A percentile compares a stretch with the other conserved stretches of the same genome.
phyloP scores from a whole-genome alignment of 352 stramenopile genomes.

The Globisporangium cylindrosporum region DNA sequence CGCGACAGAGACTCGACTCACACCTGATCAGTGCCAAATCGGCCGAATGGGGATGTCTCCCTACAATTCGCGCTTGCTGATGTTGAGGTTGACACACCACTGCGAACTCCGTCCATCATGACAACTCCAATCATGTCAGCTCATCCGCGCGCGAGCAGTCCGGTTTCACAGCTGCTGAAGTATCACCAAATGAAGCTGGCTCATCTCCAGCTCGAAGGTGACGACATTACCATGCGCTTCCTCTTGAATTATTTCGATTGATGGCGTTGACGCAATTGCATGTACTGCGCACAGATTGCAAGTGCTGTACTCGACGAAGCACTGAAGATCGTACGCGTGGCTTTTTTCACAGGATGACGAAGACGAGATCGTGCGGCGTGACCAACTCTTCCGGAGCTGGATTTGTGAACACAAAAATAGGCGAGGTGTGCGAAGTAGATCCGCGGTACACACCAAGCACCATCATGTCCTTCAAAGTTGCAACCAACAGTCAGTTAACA shows the following conservation, averaged over 20 bases:
- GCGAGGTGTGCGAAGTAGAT: slow-evolving; percentile 31
- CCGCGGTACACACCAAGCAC: slow-evolving; percentile 55
- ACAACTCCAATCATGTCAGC: background rate
- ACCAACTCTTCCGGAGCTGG: slow-evolving; percentile 57
- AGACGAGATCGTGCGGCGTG: slow-evolving; percentile 55
- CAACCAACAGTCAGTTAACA: slow-evolving; percentile 9
- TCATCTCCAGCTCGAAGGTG: too few relatives aligned
- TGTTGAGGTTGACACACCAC: background rate
- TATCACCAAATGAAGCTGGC: too few relatives aligned
- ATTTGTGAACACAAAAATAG: slow-evolving; percentile 65
- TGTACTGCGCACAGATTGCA: too few relatives aligned
- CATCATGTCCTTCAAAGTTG: slow-evolving; percentile 41
- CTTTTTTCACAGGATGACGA: slow-evolving; percentile 52
- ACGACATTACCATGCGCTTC: too few relatives aligned
- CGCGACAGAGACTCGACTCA: background rate
- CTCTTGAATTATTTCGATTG: too few relatives aligned
- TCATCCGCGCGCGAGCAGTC: too few relatives aligned
- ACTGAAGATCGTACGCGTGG: too few relatives aligned
- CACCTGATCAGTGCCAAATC: background rate
- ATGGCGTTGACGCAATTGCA: too few relatives aligned
- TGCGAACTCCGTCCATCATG: background rate
- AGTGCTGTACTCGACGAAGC: background rate
- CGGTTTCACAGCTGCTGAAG: too few relatives aligned
- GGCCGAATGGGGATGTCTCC: background rate
- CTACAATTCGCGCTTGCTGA: too few relatives aligned